A percentile compares a stretch with the other conserved stretches of the same genome.
These are phyloP conservation scores for Pezizomycotina sp. DNA, from an alignment of 2,329 filamentous ascomycete species.

Conservation along the genomic window DNA sequence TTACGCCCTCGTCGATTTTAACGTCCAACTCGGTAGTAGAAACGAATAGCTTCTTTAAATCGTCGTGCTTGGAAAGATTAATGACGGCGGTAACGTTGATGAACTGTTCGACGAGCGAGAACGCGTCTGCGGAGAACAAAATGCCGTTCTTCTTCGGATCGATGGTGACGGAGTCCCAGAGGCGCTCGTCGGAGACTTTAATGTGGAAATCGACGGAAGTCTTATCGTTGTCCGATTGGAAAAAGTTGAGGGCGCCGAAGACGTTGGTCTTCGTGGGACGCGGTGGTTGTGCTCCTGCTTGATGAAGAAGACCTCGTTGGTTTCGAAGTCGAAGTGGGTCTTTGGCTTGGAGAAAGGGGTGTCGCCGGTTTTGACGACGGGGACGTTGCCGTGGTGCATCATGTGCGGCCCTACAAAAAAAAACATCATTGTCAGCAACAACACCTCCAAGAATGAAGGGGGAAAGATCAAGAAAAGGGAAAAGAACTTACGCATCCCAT, in stretches of 20 bases:
- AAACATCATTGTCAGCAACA: neutral
- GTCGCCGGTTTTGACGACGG: slow-evolving; percentile 1
- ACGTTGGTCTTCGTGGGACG: too few species aligned
- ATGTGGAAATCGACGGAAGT: slow-evolving; percentile 16
- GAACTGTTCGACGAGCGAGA: slow-evolving; percentile 4
- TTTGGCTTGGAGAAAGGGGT: slow-evolving; percentile 2
- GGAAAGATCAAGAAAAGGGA: neutral
- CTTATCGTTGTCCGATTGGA: slow-evolving; percentile 11
- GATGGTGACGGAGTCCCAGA: slow-evolving; percentile 3
- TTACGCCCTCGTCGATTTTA: slow-evolving; percentile 12
- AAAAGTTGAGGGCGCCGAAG: slow-evolving; percentile 5
- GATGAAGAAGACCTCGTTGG: neutral
- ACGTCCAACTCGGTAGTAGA: slow-evolving; percentile 9
- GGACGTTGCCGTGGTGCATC: neutral
- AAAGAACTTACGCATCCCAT: too few species aligned
- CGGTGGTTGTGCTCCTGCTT: slow-evolving; percentile 8
- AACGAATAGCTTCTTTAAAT: slow-evolving; percentile 4
- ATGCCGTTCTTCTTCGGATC: slow-evolving; percentile 8
- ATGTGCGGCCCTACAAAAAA: too few species aligned
- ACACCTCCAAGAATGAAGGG: neutral
- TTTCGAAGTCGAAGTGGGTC: neutral
- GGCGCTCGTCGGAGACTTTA: slow-evolving; percentile 5
- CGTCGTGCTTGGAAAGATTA: slow-evolving; percentile 6
- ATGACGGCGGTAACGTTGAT: slow-evolving; percentile 16
- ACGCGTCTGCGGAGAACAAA: slow-evolving; percentile 10